phyloP scores from a whole-genome alignment of 371 early-diverging fungal genomes.

The Mucor sp. region DNA sequence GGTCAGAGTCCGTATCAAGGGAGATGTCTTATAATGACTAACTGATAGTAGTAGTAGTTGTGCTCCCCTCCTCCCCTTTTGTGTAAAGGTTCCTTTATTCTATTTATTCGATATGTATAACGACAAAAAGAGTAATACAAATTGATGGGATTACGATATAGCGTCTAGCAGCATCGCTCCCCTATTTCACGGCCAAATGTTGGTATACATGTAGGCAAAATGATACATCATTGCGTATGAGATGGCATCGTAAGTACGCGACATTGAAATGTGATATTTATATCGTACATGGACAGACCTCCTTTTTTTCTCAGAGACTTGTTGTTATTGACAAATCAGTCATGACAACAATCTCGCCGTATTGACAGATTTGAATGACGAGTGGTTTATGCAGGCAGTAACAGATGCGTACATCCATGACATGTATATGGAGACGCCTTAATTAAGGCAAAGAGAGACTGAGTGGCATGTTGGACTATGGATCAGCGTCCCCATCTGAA shows the following conservation, averaged over 20 bases:
- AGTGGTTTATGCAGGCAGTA: too few species aligned
- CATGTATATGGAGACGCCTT: neutral
- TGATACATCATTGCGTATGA: neutral
- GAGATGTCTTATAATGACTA: neutral
- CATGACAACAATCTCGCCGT: neutral
- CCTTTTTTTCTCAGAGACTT: neutral
- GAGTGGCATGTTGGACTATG: neutral
- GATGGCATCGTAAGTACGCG: neutral
- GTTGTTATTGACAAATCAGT: neutral
- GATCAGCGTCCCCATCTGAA: neutral
- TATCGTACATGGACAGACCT: neutral
- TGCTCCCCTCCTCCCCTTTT: neutral
- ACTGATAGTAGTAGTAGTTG: neutral
- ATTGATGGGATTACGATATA: neutral
- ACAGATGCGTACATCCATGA: neutral
- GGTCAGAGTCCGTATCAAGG: neutral
- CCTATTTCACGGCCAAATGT: neutral
- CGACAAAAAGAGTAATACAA: conserved; percentile 1
- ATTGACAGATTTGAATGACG: too few species aligned
- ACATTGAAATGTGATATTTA: conserved; percentile 2
- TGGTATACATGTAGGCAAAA: neutral
- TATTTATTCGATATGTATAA: neutral
- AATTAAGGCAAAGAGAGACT: neutral
- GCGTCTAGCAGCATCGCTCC: neutral
- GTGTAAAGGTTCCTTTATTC: conserved; percentile 1